Evolutionary conservation across 2,329 filamentous ascomycete genomes (phyloP).

Genomic region (Chaetomiaceae sp.): DNA sequence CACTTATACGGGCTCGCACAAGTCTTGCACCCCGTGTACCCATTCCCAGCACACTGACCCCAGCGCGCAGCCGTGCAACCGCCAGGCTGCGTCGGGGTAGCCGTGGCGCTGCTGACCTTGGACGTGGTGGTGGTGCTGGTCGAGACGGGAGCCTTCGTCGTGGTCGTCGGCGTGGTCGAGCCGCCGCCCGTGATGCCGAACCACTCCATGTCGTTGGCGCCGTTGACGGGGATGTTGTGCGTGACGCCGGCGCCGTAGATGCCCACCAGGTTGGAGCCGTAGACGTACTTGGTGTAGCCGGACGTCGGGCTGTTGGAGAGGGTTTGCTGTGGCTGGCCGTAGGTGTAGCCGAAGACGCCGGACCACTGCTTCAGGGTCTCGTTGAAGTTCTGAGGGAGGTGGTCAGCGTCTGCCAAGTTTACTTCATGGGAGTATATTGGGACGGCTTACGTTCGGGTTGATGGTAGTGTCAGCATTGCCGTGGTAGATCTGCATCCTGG

Average conservation of each 20-base stretch:
- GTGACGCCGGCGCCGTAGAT: constrained; percentile 34
- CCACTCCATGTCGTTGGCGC: constrained; percentile 34
- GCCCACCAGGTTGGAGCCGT: constrained; percentile 32
- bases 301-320: constrained; percentile 32
- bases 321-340: constrained; percentile 27
- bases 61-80: constrained; percentile 29
- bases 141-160: neutral
- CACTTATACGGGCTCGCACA: constrained; percentile 37
- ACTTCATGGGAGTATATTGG: neutral
- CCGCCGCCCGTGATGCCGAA: constrained; percentile 29
- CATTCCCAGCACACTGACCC: constrained; percentile 37
- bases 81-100: constrained; percentile 7
- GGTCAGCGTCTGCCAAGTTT: neutral
- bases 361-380: constrained; percentile 45
- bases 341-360: constrained; percentile 39
- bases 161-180: constrained; percentile 1
- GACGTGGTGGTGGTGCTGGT: constrained; percentile 4
- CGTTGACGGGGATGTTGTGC: constrained; percentile 34
- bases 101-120: neutral
- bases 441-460: constrained; percentile 18
- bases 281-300: constrained; percentile 37
- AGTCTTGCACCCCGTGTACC: constrained; percentile 34
- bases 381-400: constrained; percentile 32
- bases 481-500: constrained; percentile 37
- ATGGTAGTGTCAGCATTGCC: constrained; percentile 37